Evolutionary conservation across 2,329 filamentous ascomycete species (phyloP).

Genomic region (Xenoacremonium recifei): DNA sequence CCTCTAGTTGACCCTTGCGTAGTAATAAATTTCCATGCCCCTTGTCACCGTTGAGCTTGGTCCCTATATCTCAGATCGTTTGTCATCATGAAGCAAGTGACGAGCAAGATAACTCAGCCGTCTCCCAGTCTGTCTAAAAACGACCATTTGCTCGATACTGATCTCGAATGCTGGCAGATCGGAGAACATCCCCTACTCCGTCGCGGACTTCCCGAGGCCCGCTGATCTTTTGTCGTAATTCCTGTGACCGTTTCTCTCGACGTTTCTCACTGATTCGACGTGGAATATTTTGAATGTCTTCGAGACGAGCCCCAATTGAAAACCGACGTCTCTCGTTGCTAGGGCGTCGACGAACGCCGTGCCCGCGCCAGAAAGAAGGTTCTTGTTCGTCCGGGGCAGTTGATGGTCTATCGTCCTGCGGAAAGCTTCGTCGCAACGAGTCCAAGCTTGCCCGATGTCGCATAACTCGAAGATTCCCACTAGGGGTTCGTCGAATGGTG

Average conservation of each 20-base stretch:
- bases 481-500: constrained; percentile 57
- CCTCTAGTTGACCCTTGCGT: too few species aligned
- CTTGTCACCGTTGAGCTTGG: too few species aligned
- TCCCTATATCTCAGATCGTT: too few species aligned
- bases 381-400: constrained; percentile 27
- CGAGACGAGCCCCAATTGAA: constrained; percentile 47
- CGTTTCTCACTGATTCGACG: constrained; percentile 56
- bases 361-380: constrained; percentile 31
- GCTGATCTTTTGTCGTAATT: constrained; percentile 60
- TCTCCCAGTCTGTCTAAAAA: constrained; percentile 2
- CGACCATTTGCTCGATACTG: constrained; percentile 11
- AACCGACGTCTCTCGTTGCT: constrained; percentile 30
- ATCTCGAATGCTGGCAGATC: constrained; percentile 32
- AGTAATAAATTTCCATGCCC: too few species aligned
- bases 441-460: constrained; percentile 49
- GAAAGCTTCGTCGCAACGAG: constrained; percentile 32
- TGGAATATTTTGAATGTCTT: constrained; percentile 52
- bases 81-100: too few species aligned
- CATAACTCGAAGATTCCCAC: constrained; percentile 60
- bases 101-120: too few species aligned
- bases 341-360: constrained; percentile 24
- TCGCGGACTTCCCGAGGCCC: constrained; percentile 57
- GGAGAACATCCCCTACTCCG: constrained; percentile 56
- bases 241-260: constrained; percentile 57
- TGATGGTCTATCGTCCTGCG: constrained; percentile 32